Percentiles rank a stretch among this genome's conserved stretches.
These are phyloP conservation scores for Penicillium antarcticum DNA, from an alignment of 495 filamentous ascomycete species.

Conservation along the genomic window DNA sequence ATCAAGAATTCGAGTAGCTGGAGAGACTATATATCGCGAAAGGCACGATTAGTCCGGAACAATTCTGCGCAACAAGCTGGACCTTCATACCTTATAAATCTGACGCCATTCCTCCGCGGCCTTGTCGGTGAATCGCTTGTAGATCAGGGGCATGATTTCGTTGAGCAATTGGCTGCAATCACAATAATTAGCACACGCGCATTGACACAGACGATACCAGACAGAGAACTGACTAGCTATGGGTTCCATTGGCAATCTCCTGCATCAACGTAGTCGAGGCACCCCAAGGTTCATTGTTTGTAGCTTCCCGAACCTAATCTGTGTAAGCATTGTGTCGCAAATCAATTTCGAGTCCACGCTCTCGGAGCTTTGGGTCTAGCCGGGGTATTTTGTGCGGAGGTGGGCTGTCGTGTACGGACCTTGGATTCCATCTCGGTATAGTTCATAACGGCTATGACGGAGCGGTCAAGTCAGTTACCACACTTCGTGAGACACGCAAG, in stretches of 20 bases:
- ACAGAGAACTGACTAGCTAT: conserved; percentile 78
- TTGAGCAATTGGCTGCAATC: conserved; percentile 81
- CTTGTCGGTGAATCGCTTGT: conserved; percentile 98
- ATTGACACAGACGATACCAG: conserved; percentile 6
- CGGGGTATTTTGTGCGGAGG: conserved; percentile 4
- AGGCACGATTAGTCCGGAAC: neutral
- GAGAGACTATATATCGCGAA: conserved; percentile 53
- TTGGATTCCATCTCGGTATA: conserved; percentile 99
- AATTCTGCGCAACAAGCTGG: neutral
- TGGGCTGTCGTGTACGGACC: conserved; percentile 48
- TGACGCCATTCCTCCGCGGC: conserved; percentile 97
- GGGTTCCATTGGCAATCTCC: conserved; percentile 96
- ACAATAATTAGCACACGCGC: conserved; percentile 14
- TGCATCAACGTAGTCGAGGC: conserved; percentile 89
- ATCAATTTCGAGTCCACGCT: neutral
- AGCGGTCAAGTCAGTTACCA: conserved; percentile 16
- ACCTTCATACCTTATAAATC: conserved; percentile 77
- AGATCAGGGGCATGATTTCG: conserved; percentile 99
- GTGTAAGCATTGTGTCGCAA: conserved; percentile 18
- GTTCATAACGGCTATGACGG: conserved; percentile 85
- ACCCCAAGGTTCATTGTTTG: conserved; percentile 97
- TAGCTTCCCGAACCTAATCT: conserved; percentile 83
- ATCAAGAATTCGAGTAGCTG: conserved; percentile 96
- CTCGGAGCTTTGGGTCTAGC: neutral
- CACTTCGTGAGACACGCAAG: conserved; percentile 5